Percentiles rank a stretch among this genome's conserved stretches.
phyloP scores from a whole-genome alignment of 805 yeast genomes.

The Diddensiella transvaalensis region DNA sequence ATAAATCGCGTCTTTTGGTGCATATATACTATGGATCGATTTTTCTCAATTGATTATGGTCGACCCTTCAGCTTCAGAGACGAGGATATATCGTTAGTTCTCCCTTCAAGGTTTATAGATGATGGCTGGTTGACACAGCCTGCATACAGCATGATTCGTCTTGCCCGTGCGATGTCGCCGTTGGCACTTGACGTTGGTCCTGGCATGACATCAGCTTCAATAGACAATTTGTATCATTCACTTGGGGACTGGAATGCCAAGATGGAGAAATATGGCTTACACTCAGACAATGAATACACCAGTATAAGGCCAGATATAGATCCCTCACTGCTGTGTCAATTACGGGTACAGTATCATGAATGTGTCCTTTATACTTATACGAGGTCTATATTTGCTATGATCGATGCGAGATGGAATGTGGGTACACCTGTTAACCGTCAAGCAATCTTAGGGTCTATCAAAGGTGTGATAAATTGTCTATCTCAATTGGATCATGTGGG shows the following conservation, averaged over 20 bases:
- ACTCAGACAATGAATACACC: conserved; percentile 24
- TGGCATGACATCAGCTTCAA: conserved; percentile 12
- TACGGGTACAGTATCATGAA: conserved; percentile 22
- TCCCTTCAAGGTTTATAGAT: conserved; percentile 24
- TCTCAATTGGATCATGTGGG: conserved; percentile 16
- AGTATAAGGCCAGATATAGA: conserved; percentile 20
- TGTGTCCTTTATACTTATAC: conserved; percentile 12
- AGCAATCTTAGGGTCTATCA: conserved; percentile 6
- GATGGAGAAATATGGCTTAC: conserved; percentile 27
- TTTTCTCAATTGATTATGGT: conserved; percentile 52
- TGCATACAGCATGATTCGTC: conserved; percentile 23
- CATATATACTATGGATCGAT: conserved; percentile 51
- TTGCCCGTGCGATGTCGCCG: conserved; percentile 17
- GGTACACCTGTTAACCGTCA: conserved; percentile 9
- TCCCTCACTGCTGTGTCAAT: conserved; percentile 18
- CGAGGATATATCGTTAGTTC: conserved; percentile 34
- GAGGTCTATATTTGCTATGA: conserved; percentile 13
- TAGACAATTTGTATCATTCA: conserved; percentile 13
- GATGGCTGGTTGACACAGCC: conserved; percentile 49
- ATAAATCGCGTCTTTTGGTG: conserved; percentile 53
- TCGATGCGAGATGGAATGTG: conserved; percentile 13
- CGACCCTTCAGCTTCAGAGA: conserved; percentile 39
- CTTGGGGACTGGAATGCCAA: conserved; percentile 23
- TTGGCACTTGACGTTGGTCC: conserved; percentile 16
- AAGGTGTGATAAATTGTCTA: conserved; percentile 10